Base-by-base conservation (phyloP, 768 basidiomycete genomes). In the Russula compacta region DNA sequence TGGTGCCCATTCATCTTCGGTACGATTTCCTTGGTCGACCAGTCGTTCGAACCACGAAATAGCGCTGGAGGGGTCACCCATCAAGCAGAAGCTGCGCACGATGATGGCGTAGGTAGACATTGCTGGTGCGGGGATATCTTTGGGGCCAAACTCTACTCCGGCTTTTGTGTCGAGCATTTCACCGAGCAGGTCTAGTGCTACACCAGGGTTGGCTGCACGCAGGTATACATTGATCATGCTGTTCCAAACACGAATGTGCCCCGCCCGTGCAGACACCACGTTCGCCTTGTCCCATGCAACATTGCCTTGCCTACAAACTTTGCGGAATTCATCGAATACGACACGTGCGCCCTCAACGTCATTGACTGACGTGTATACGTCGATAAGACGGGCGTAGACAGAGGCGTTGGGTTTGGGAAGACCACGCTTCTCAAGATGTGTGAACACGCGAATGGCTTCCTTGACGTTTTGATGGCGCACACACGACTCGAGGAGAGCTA, bases 161-260 rank as follows among this genome's bases (percentile, higher is more conserved):
- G 68, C 64, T 8, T 72, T 58, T 1, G 79, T 74, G 58, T 81
- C 77, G 71, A 92, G 74, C 87, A 93, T 92, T 63, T 78, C 72
- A 58, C 87, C 83, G 44, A 94, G 73, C 2, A 93, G 71, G 24
- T 71, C 81, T 10, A 92, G 67, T 9, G 84, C 92, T 48, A 79
- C 80, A 21, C 81, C 82, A 0, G 86, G 78, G 53, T 83, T 73
- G 1, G 83, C 83, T 42, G 76, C 79, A 42, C 75, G 78, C 76
- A 94, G 86, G 71, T 89, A 86, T 0, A 84, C 79, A 51, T 83
- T 78, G 39, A 94, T 83, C 85, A 92, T 90, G 67, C 80, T 76
- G 65, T 89, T 88, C 83, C 83, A 92, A 2, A 85, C 74, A 42
- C 75, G 69, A 48, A 86, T 73, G 53, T 79, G 77, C 21, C 73